Evolutionary conservation across 1,139 yeast genomes (phyloP), one percentile per base, ranked within the genome.

Genomic region (Hyphopichia fennica): DNA sequence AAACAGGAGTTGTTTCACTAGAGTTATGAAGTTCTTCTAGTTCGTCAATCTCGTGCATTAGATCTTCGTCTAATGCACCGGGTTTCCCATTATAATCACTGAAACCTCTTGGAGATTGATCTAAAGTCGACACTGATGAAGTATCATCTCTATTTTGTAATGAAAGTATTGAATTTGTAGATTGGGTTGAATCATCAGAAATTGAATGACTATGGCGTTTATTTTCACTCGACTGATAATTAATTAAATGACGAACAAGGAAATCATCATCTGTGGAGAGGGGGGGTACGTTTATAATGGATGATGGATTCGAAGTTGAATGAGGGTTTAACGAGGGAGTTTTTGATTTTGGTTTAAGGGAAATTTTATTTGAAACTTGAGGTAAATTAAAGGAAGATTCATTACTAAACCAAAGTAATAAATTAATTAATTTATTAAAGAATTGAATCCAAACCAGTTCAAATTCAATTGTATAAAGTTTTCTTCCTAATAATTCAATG

Each of bases 381-480:
- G 28, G 28, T 9, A 25, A 4, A 25, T 25, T 4, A 9, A 25
- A 11, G 11, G 28, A 25, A 8, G 17, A n/a, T 14, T 33, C 25
- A 17, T 35, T 17, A 5, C 23, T 3, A 13, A 13, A 17, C 30
- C 32, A 42, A 6, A 52, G 38, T 28, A 61, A 45, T 10, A 50
- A 35, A 35, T 50, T 51, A 14, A 60, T 47, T 15, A 58, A 34
- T 25, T 49, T 48, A 5, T 59, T 44, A 34, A 52, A 44, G 34
- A 58, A 58, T 13, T 43, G 44, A 23, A 45, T 47, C 45, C 56
- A 57, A 5, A 46, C 37, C 2, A 37, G 16, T 33, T 55, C 56
- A 29, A 34, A 30, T 22, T 49, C 52, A 4, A 45, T 29, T 18
- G 50, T 19, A 37, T 47, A 52, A 3, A 7, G 11, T 2, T 35